These are phyloP conservation scores for Rutstroemia sp. DNA, from an alignment of 2,329 filamentous ascomycete genomes.

Conservation along the genomic window DNA sequence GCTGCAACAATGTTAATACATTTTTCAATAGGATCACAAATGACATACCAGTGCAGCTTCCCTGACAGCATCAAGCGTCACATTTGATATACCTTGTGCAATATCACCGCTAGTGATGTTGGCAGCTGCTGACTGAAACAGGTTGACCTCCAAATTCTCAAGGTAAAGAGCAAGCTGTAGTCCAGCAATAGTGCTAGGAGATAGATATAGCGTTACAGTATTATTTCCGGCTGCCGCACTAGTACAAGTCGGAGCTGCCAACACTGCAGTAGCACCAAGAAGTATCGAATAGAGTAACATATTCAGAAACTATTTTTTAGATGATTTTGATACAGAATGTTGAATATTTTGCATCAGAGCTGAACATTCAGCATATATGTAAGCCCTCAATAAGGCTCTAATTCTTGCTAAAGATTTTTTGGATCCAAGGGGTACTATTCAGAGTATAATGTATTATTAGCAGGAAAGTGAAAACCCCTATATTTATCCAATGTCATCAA, in stretches of 20 bases:
- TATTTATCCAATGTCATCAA: too few relatives aligned
- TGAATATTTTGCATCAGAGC: background rate
- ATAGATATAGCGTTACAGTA: constrained; percentile 3
- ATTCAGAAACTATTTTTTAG: background rate
- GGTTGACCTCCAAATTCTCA: constrained; percentile 11
- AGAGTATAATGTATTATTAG: too few relatives aligned
- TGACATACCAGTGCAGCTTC: constrained; percentile 9
- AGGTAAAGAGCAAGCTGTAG: constrained; percentile 11
- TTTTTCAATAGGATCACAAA: background rate
- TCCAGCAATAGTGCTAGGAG: constrained; percentile 2
- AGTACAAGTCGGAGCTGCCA: background rate
- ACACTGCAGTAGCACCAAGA: background rate
- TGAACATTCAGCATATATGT: background rate
- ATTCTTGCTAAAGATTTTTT: too few relatives aligned
- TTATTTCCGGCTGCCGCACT: background rate
- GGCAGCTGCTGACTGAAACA: constrained; percentile 6
- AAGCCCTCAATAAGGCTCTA: too few relatives aligned
- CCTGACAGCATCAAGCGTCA: constrained; percentile 9
- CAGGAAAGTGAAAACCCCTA: too few relatives aligned
- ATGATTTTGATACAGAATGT: background rate
- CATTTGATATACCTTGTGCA: constrained; percentile 3
- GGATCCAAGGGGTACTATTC: too few relatives aligned
- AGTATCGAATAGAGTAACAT: background rate
- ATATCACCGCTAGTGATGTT: constrained; percentile 12
- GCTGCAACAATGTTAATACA: constrained; percentile 8